Conservation (phyloP, 2,329 filamentous ascomycete genomes). For the Fusarium sp. region DNA sequence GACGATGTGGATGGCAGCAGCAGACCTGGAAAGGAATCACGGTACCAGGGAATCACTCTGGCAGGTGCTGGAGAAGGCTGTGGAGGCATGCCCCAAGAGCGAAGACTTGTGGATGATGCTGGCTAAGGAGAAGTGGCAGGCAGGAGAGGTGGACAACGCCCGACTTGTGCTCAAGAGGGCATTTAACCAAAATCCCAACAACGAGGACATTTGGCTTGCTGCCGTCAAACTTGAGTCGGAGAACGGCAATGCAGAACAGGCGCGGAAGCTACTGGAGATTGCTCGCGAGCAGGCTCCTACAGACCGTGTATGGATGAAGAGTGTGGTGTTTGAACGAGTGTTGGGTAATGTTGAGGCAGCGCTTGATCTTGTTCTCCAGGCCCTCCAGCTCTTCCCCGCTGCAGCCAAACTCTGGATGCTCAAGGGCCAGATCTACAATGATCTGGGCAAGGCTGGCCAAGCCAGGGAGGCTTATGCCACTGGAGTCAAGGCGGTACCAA, state of each 20-base stretch:
- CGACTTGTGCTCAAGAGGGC: conserved; percentile 88
- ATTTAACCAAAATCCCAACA: conserved; percentile 95
- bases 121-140: conserved; percentile 94
- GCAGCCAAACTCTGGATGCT: conserved; percentile 97
- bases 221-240: conserved; percentile 97
- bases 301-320: conserved; percentile 98
- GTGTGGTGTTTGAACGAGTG: conserved; percentile 92
- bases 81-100: conserved; percentile 92
- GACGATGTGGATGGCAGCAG: conserved; percentile 90
- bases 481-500: conserved; percentile 88
- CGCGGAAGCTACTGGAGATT: conserved; percentile 83
- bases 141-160: conserved; percentile 89
- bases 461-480: conserved; percentile 92
- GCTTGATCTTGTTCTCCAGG: conserved; percentile 89
- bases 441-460: conserved; percentile 82
- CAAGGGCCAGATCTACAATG: conserved; percentile 97
- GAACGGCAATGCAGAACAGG: conserved; percentile 85
- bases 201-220: conserved; percentile 97
- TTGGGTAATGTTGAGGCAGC: conserved; percentile 84
- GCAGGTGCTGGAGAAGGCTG: conserved; percentile 90
- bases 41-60: conserved; percentile 87
- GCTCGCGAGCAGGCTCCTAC: conserved; percentile 93
- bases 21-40: conserved; percentile 92
- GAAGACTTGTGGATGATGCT: conserved; percentile 97
- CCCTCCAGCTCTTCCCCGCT: conserved; percentile 87